Evolutionary conservation across 2,329 filamentous ascomycete genomes (phyloP).

Genomic region (Hypocrella siamensis): DNA sequence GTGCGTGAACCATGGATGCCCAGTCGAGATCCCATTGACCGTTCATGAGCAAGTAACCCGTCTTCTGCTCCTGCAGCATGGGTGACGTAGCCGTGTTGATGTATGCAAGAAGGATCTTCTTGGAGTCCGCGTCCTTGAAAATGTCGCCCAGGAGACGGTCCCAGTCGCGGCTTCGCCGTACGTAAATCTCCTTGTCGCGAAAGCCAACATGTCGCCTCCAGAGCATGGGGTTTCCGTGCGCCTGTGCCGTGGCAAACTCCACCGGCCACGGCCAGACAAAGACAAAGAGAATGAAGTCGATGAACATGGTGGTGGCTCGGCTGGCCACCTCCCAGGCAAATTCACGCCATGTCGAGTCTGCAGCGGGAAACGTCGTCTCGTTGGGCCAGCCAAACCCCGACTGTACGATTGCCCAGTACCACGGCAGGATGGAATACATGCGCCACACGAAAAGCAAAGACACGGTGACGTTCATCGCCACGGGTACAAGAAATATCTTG

Average conservation of each 20-base stretch:
- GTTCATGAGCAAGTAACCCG: conserved; percentile 76
- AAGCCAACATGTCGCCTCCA: conserved; percentile 72
- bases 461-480: conserved; percentile 59
- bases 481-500: conserved; percentile 68
- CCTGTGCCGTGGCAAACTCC: conserved; percentile 50
- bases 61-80: conserved; percentile 56
- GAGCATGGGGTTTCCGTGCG: conserved; percentile 42
- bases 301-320: conserved; percentile 49
- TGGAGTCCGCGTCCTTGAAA: conserved; percentile 32
- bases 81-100: conserved; percentile 55
- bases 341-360: conserved; percentile 37
- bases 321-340: conserved; percentile 40
- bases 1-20: conserved; percentile 60
- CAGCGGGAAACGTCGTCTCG: conserved; percentile 47
- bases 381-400: conserved; percentile 51
- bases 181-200: conserved; percentile 62
- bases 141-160: conserved; percentile 41
- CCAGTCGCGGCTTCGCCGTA: conserved; percentile 64
- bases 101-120: conserved; percentile 42
- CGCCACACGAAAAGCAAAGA: conserved; percentile 50
- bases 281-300: conserved; percentile 56
- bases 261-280: conserved; percentile 61
- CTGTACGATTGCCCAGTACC: conserved; percentile 53
- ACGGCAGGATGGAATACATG: conserved; percentile 50
- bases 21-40: conserved; percentile 81